A percentile compares a stretch with the other conserved stretches of the same genome.
Conservation (phyloP, 352 stramenopile species). For the Pseudoperonospora humuli region DNA sequence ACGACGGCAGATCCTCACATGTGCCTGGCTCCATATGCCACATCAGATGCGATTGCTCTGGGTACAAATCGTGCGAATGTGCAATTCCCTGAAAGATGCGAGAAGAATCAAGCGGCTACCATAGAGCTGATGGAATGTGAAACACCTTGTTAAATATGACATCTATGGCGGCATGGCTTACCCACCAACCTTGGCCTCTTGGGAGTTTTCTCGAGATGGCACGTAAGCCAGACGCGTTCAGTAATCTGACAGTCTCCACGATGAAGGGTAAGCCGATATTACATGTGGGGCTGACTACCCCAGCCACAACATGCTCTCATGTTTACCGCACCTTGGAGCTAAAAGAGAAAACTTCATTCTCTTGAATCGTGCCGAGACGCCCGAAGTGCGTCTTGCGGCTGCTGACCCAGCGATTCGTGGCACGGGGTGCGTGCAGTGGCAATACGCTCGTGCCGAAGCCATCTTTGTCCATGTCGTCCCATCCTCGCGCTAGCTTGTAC, state of each 20-base stretch:
- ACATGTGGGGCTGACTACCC: slow-evolving; percentile 8
- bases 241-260: too few species aligned
- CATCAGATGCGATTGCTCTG: slow-evolving; percentile 20
- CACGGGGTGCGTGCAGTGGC: slow-evolving; percentile 33
- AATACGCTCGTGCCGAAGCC: slow-evolving; percentile 31
- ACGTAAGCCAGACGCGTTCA: too few species aligned
- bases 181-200: slow-evolving; percentile 6
- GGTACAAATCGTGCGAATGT: slow-evolving; percentile 4
- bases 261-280: too few species aligned
- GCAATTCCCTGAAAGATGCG: slow-evolving; percentile 3
- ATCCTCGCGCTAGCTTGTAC: slow-evolving; percentile 67
- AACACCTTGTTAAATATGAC: slow-evolving; percentile 33
- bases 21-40: slow-evolving; percentile 10
- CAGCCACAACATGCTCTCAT: too few species aligned
- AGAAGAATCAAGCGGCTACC: neutral
- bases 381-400: slow-evolving; percentile 56
- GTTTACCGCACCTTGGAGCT: slow-evolving; percentile 54
- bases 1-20: slow-evolving; percentile 12
- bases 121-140: slow-evolving; percentile 6
- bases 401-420: slow-evolving; percentile 56
- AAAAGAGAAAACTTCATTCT: slow-evolving; percentile 60
- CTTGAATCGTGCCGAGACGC: slow-evolving; percentile 59
- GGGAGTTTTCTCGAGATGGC: too few species aligned
- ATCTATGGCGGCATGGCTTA: slow-evolving; percentile 11
- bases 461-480: slow-evolving; percentile 49